Evolutionary conservation across 2,329 filamentous ascomycete genomes (phyloP).

Genomic region (Mycocentrospora acerina): DNA sequence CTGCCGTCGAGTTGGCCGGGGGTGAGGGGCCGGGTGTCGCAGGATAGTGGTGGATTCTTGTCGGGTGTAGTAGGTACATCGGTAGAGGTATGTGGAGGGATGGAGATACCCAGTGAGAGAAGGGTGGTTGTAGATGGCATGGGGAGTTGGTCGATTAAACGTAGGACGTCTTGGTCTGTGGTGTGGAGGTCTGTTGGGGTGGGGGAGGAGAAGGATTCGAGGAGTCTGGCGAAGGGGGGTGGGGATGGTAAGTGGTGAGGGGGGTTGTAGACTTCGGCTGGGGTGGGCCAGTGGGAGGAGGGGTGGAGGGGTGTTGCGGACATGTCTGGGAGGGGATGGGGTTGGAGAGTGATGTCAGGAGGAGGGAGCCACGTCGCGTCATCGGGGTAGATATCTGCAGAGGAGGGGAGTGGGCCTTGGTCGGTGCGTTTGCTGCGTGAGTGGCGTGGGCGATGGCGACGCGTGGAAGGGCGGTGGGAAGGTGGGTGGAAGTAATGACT

Average conservation of each 20-base stretch:
- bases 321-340: background rate
- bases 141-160: slow-evolving; percentile 11
- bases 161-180: slow-evolving; percentile 14
- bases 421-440: slow-evolving; percentile 25
- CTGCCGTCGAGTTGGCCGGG: slow-evolving; percentile 16
- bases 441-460: slow-evolving; percentile 5
- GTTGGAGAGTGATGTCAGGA: too few relatives aligned
- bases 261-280: slow-evolving; percentile 14
- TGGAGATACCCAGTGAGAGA: slow-evolving; percentile 3
- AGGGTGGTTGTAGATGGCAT: slow-evolving; percentile 5
- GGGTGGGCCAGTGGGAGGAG: slow-evolving; percentile 17
- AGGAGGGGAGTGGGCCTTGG: slow-evolving; percentile 33
- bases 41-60: too few relatives aligned
- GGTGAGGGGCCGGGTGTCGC: slow-evolving; percentile 17
- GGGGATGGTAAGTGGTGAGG: too few relatives aligned
- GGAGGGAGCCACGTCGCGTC: slow-evolving; percentile 22
- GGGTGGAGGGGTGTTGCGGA: background rate
- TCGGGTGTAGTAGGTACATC: too few relatives aligned
- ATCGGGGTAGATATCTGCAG: slow-evolving; percentile 35
- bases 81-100: too few relatives aligned
- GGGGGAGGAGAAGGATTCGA: slow-evolving; percentile 1
- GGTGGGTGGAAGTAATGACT: slow-evolving; percentile 5
- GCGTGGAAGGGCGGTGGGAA: slow-evolving; percentile 2
- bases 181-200: slow-evolving; percentile 10
- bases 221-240: background rate